Evolutionary conservation across 73 alveolate genomes (phyloP).

Genomic region (Symbiodinium natans): DNA sequence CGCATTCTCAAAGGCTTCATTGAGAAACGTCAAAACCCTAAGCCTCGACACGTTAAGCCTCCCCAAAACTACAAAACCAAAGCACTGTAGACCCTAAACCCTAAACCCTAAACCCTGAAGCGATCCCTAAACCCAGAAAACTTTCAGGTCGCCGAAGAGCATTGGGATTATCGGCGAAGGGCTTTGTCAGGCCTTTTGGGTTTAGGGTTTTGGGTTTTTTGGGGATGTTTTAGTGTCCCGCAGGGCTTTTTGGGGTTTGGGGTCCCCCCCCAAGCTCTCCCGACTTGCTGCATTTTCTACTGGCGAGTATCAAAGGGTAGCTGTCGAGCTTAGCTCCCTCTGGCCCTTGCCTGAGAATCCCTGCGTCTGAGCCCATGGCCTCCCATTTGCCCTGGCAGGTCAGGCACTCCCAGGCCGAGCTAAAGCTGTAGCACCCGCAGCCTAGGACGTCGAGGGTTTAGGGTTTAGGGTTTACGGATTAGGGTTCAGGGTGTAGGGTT

Average conservation of each 20-base stretch:
- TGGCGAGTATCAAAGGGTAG: background rate
- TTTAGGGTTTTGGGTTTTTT: background rate
- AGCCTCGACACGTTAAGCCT: no score
- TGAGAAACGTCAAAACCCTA: no score
- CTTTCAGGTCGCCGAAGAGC: no score
- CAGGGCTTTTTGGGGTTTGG: no score
- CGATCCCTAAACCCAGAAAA: background rate
- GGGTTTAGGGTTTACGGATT: background rate
- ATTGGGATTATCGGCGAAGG: background rate
- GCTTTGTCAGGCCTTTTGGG: background rate
- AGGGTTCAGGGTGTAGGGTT: background rate
- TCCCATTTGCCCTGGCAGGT: conserved; percentile 98
- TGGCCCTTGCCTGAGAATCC: background rate
- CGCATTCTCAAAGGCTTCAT: no score
- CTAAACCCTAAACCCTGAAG: background rate
- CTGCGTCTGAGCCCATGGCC: background rate
- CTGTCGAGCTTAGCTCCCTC: background rate
- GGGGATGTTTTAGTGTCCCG: no score
- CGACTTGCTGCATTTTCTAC: no score
- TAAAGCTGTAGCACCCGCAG: conserved; percentile 61
- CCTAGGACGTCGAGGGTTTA: background rate
- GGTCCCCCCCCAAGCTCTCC: no score
- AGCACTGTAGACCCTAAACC: background rate
- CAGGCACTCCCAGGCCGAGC: conserved; percentile 98
- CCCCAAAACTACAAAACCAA: no score